Evolutionary conservation across 768 basidiomycete genomes (phyloP).

Genomic region (Termitomyces sp.): DNA sequence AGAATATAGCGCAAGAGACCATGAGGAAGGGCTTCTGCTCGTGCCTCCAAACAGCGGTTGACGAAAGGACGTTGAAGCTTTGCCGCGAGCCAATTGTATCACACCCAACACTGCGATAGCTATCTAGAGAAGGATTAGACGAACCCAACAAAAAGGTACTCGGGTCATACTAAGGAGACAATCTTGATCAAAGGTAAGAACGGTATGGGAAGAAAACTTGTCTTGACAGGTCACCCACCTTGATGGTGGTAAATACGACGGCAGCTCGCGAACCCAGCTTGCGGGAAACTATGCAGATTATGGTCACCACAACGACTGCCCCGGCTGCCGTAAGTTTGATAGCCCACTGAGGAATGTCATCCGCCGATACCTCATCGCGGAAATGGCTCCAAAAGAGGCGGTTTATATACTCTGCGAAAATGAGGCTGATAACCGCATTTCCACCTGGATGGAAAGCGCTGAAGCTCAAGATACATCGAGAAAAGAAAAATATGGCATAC

Average conservation of each 20-base stretch:
- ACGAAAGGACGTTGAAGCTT: conserved; percentile 61
- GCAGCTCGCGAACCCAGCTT: conserved; percentile 77
- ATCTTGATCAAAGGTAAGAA: conserved; percentile 33
- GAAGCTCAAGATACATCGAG: neutral
- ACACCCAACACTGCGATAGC: conserved; percentile 76
- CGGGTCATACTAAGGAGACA: conserved; percentile 52
- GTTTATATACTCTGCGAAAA: conserved; percentile 90
- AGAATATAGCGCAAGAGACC: conserved; percentile 92
- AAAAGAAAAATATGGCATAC: conserved; percentile 25
- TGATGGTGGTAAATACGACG: conserved; percentile 83
- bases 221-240: conserved; percentile 38
- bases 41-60: conserved; percentile 69
- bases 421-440: conserved; percentile 83
- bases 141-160: neutral
- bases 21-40: conserved; percentile 73
- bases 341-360: conserved; percentile 83
- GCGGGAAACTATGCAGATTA: conserved; percentile 74
- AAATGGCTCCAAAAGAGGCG: conserved; percentile 78
- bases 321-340: conserved; percentile 80
- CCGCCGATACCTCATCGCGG: conserved; percentile 65
- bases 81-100: conserved; percentile 67
- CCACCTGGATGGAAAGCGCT: conserved; percentile 36
- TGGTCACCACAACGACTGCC: conserved; percentile 66
- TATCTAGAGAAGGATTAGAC: conserved; percentile 32
- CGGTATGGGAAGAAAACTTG: neutral